Base-by-base conservation (phyloP, 768 basidiomycete genomes). In the Russula foetens region DNA sequence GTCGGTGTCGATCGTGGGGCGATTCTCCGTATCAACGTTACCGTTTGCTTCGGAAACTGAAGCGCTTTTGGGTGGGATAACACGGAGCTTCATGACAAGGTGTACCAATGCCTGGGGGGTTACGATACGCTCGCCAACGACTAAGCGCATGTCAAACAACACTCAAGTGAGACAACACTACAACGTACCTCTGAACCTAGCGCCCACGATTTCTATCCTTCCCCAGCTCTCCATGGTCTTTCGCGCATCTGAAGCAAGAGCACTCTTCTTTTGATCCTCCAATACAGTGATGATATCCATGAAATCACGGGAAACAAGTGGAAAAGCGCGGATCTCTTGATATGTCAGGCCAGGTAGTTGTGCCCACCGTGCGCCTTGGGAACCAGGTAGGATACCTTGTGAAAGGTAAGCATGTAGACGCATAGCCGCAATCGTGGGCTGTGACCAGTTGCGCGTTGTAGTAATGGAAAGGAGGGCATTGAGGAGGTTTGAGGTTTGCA, bases 71-170 rank as follows among this genome's bases (percentile, higher is more conserved):
- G 88, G 86, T 6, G 84, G 84, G 24, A 78, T 73, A 47, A 97
- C 68, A 19, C 90, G 87, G 21, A 94, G 77, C 72, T 94, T 93
- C 71, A 96, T 81, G 31, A 90, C 78, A 43, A 98, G 81, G 68
- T 85, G 87, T 26, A 97, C 90, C 63, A 98, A 88, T 0, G 96
- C 84, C 2, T 88, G 88, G 0, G 96, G 94, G 0, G 90, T 88
- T 38, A 98, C 83, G 35, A 88, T 73, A 17, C 85, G 85, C 73
- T 99, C 97, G 56, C 91, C 96, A 62, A 92, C 90, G 54, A 99
- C 94, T 93, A 59, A 8, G 45, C 15, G 28, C 46, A 11, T 5
- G 7, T 60, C 11, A 67, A 31, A 11, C 4, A 38, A 29, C 49
- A 28, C 43, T 48, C 35, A n/a, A 26, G 9, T 23, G 54, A 1